phyloP scores from a whole-genome alignment of 2,329 filamentous ascomycete genomes.

The Pseudocercospora macadamiae region DNA sequence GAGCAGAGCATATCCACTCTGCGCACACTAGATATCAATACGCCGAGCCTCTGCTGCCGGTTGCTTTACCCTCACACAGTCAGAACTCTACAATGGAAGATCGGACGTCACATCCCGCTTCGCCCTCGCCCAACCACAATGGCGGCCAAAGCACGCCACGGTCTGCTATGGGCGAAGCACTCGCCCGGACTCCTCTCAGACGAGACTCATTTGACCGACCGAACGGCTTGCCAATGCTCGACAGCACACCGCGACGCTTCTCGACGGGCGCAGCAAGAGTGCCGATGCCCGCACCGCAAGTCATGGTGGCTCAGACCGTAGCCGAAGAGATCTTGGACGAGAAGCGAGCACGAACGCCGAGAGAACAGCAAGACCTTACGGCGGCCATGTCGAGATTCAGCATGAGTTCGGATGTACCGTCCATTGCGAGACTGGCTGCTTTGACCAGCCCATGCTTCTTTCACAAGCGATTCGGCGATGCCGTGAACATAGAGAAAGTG shows the following conservation, averaged over 20 bases:
- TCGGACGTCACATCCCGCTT: slow-evolving; percentile 23
- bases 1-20: slow-evolving; percentile 5
- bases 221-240: slow-evolving; percentile 32
- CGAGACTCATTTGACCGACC: slow-evolving; percentile 38
- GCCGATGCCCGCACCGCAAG: slow-evolving; percentile 37
- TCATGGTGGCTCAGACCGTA: slow-evolving; percentile 35
- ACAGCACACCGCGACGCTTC: slow-evolving; percentile 38
- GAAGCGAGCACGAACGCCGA: slow-evolving; percentile 29
- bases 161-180: slow-evolving; percentile 34
- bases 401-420: slow-evolving; percentile 32
- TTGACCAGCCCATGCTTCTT: slow-evolving; percentile 96
- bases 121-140: slow-evolving; percentile 21
- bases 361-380: slow-evolving; percentile 32
- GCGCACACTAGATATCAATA: background rate
- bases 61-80: background rate
- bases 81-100: slow-evolving; percentile 11
- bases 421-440: slow-evolving; percentile 59
- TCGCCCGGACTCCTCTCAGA: slow-evolving; percentile 33
- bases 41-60: too few relatives aligned
- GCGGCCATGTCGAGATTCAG: slow-evolving; percentile 34
- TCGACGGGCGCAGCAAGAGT: slow-evolving; percentile 37
- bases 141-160: slow-evolving; percentile 16
- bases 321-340: slow-evolving; percentile 34
- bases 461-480: slow-evolving; percentile 94
- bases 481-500: slow-evolving; percentile 91